Base-by-base conservation (phyloP, 495 filamentous ascomycete genomes). In the Penicillium lividum region DNA sequence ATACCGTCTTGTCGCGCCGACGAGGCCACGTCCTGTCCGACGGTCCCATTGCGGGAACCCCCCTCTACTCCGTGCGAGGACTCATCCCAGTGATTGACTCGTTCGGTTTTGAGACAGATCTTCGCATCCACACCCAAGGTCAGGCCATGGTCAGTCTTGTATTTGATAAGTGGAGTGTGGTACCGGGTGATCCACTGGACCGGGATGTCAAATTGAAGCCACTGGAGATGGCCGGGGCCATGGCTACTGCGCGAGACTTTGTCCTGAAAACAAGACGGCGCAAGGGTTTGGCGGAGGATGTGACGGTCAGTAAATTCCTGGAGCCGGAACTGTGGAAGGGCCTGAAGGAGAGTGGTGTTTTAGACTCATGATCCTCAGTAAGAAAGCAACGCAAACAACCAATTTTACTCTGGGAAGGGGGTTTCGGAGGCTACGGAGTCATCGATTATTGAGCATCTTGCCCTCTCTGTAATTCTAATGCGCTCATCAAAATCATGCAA, bases 101-200 rank as follows among this genome's bases (percentile, higher is more conserved):
- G 10, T 98, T 98, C 68, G 94, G 94, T 7, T 97, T 98, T 72
- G 94, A 98, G 75, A 98, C 94, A 3, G 94, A 98, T 75, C 80
- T 98, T 43, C 79, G 94, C 49, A 98, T 98, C 64, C 92, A 96
- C 69, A 98, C 95, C 0, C 92, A 96, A 71, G 93, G 94, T 42
- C 89, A 93, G 69, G 90, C 91, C 31, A 89, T 90, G 69, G 84
- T 96, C 49, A 92, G 86, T 64, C 80, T 98, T n/a, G 90, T 92
- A 1, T 98, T 98, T 73, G 94, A 98, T 64, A 85, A 91, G 42
- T 98, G 94, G 94, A 90, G 80, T 60, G 89, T 97, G 52, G 92
- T 98, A 4, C 94, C 94, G 4, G 94, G 94, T 48, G 95, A 98
- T 69, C 94, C 94, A 27, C 78, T 98, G 8, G 95, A 98, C 66